A percentile compares a stretch with the other conserved stretches of the same genome.
phyloP scores from a whole-genome alignment of 176 grass and related monocot species.

The Aegilops sharonensis region DNA sequence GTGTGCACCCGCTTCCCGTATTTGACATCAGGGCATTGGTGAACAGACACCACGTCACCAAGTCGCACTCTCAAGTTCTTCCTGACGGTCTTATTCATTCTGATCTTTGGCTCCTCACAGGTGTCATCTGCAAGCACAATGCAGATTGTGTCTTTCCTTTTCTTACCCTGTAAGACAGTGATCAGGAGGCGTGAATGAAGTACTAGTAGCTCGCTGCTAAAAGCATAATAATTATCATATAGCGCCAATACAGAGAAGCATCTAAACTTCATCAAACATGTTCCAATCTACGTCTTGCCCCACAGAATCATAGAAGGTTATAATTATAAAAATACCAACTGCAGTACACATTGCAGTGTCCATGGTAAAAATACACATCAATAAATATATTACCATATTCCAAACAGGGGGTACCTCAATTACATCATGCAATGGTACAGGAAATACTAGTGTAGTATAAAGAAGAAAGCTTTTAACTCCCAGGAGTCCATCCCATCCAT shows the following conservation, averaged over 20 bases:
- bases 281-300: neutral
- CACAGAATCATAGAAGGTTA: neutral
- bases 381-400: neutral
- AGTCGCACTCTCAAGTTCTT: conserved; percentile 64
- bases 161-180: conserved; percentile 62
- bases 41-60: conserved; percentile 76
- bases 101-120: conserved; percentile 71
- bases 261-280: neutral
- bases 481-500: neutral
- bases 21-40: conserved; percentile 85
- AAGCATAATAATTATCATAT: neutral
- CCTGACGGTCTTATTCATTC: conserved; percentile 86
- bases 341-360: neutral
- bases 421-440: neutral
- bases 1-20: conserved; percentile 76
- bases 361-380: neutral
- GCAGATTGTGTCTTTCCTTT: conserved; percentile 82
- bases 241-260: neutral
- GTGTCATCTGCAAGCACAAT: conserved; percentile 74
- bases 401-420: neutral
- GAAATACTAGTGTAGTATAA: neutral
- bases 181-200: conserved; percentile 6
- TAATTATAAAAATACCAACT: neutral
- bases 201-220: neutral
- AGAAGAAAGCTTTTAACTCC: neutral